These are phyloP conservation scores for Alternaria gaisen DNA, from an alignment of 2,329 filamentous ascomycete genomes.

Conservation along the genomic window DNA sequence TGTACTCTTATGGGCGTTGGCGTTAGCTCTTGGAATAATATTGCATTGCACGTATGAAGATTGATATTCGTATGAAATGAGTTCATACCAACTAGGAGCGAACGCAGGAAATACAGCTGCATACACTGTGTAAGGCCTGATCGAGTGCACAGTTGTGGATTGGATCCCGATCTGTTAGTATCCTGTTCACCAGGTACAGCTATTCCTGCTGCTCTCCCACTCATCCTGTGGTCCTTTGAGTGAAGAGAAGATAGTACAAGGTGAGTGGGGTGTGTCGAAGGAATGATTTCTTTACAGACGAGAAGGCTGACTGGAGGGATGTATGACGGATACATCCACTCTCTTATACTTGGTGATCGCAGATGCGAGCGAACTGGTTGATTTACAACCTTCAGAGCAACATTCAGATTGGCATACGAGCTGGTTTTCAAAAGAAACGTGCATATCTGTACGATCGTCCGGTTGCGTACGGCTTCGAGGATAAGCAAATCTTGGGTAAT, in stretches of 20 bases:
- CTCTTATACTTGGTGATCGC: background rate
- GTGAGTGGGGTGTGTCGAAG: background rate
- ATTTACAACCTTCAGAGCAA: background rate
- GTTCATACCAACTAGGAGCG: background rate
- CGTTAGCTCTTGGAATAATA: conserved; percentile 29
- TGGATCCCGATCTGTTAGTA: background rate
- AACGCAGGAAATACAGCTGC: background rate
- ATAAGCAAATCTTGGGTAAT: background rate
- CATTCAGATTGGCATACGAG: too few species aligned
- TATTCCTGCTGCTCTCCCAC: background rate
- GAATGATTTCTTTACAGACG: background rate
- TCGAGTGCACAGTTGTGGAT: background rate
- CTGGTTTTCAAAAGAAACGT: background rate
- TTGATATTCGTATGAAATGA: background rate
- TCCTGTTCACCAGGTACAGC: background rate
- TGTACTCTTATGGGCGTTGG: conserved; percentile 25
- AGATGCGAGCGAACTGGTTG: background rate
- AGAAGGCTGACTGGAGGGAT: background rate
- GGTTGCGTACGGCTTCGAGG: background rate
- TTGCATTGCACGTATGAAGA: conserved; percentile 14
- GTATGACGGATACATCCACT: background rate
- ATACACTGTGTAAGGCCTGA: background rate
- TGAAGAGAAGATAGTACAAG: background rate
- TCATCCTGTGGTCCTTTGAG: background rate
- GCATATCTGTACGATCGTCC: background rate